Evolutionary conservation across 345 rosid genomes (phyloP).

Genomic region (Eucalyptus marginata): DNA sequence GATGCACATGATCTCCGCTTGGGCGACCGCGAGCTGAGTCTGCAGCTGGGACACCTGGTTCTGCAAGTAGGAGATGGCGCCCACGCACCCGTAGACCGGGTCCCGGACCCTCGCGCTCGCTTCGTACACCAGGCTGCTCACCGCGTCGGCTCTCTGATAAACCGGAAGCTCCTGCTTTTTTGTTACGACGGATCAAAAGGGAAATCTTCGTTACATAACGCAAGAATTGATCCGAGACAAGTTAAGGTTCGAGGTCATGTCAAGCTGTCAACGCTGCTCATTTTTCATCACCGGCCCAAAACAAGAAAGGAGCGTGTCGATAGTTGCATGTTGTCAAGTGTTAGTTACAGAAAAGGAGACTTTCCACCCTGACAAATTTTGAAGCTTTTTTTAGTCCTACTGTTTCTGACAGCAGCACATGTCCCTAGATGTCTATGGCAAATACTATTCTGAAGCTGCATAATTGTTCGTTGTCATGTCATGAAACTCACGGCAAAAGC

Average conservation of each 20-base stretch:
- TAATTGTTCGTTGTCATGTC: not conserved
- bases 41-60: conserved; percentile 52
- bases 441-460: not conserved
- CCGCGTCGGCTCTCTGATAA: conserved; percentile 46
- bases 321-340: not conserved
- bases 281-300: not conserved
- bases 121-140: conserved; percentile 59
- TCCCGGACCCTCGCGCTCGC: conserved; percentile 53
- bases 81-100: conserved; percentile 64
- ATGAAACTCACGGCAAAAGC: not conserved
- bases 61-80: conserved; percentile 44
- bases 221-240: not conserved
- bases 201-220: not conserved
- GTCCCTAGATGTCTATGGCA: not conserved
- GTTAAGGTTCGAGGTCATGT: not conserved
- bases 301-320: not conserved
- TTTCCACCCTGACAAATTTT: not conserved
- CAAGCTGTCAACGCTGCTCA: not conserved
- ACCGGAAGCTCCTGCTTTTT: conserved; percentile 43
- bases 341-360: not conserved
- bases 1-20: conserved; percentile 47
- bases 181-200: not conserved
- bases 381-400: not conserved
- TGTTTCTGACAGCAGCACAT: not conserved
- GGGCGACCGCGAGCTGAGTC: conserved; percentile 53